Evolutionary conservation across 2,329 filamentous ascomycete genomes (phyloP), one percentile per base, ranked within the genome.

Genomic region (Diaporthe aspalathi): DNA sequence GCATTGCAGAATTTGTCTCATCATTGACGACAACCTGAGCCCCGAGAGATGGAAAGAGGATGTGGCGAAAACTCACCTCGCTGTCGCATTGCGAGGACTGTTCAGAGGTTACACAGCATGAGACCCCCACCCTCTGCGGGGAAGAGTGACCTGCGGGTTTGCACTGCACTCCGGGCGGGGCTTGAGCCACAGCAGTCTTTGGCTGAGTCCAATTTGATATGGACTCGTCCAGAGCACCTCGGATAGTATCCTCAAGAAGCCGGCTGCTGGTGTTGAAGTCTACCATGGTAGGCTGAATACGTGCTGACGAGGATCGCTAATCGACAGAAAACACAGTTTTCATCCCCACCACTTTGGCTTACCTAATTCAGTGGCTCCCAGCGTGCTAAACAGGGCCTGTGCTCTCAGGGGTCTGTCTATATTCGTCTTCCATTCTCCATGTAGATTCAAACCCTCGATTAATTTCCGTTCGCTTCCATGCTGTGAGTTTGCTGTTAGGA

Each of bases 1-100:
- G 74, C 57, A 74, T 75, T 75, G 74, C 74, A 75, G 74, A 75
- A 74, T 56, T 70, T 62, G 47, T 66, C 63, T 74, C 73, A 74
- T 74, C 73, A 74, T 40, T 38, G 67, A 72, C 54, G 56, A 50
- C n/a, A 29, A 53, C 68, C 35, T 73, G 63, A 27, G 38, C 56
- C 38, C 29, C 8, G 20, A 35, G 8, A 56, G 6, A 7, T 22
- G 27, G 40, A 47, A 35, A 3, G 17, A 43, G 16, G 27, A n/a
- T 27, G 20, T n/a, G 20, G 14, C 16, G 1, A 32, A 40, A 20
- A 53, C 69, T 53, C 5, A 71, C 69, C 27, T 53, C 12, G 38
- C 24, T 27, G 38, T n/a, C n/a, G n/a, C n/a, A n/a, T n/a, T n/a
- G n/a, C n/a, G n/a, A n/a, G n/a, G n/a, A n/a, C n/a, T n/a, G n/a